Evolutionary conservation across 2,329 filamentous ascomycete genomes (phyloP).

Genomic region (Penicillium sp.): DNA sequence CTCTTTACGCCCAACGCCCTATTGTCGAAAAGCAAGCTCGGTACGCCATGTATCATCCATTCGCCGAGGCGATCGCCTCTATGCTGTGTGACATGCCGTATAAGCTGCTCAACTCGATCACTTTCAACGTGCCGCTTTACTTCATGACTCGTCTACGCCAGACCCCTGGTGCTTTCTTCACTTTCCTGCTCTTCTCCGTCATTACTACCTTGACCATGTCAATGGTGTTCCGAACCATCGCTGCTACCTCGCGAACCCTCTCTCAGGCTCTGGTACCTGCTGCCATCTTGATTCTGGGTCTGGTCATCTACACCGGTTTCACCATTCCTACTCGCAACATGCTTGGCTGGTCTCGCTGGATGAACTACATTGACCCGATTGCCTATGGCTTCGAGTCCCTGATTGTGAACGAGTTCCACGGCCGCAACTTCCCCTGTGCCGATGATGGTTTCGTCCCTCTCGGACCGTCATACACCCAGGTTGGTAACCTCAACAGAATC

Average conservation of each 20-base stretch:
- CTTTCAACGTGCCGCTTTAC: conserved; percentile 79
- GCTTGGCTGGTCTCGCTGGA: conserved; percentile 12
- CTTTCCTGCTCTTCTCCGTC: conserved; percentile 78
- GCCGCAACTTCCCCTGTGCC: conserved; percentile 56
- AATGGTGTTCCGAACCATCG: conserved; percentile 81
- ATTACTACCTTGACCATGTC: conserved; percentile 74
- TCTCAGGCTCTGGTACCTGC: conserved; percentile 40
- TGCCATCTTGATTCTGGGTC: conserved; percentile 5
- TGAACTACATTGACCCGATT: conserved; percentile 11
- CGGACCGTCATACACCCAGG: conserved; percentile 40
- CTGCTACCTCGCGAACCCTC: conserved; percentile 68
- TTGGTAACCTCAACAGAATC: conserved; percentile 45
- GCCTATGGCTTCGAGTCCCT: conserved; percentile 8
- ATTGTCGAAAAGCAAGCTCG: conserved; percentile 28
- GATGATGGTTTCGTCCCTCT: conserved; percentile 43
- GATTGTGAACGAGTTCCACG: conserved; percentile 69
- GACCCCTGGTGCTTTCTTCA: conserved; percentile 76
- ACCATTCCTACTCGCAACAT: conserved; percentile 9
- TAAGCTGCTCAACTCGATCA: conserved; percentile 71
- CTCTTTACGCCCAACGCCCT: conserved; percentile 23
- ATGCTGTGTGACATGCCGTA: conserved; percentile 61
- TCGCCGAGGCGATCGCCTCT: conserved; percentile 15
- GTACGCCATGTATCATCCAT: conserved; percentile 30
- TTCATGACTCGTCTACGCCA: conserved; percentile 83
- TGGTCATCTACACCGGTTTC: conserved; percentile 10